A percentile compares a stretch with the other conserved stretches of the same genome.
These are phyloP conservation scores for Albatrellus ellisii DNA, from an alignment of 768 basidiomycete species.

Conservation along the genomic window DNA sequence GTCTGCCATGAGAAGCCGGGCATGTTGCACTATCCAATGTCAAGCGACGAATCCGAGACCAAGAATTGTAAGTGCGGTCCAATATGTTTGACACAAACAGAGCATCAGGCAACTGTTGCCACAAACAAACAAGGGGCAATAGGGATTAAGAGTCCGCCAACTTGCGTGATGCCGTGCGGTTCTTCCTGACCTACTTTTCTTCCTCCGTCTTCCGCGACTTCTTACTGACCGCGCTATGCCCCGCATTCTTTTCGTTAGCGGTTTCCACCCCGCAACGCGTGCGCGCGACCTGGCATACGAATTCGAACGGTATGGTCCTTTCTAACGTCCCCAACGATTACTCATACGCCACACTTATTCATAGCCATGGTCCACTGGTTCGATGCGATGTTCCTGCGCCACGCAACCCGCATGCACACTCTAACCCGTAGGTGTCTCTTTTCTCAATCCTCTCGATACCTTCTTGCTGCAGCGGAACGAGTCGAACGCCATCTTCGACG, in stretches of 20 bases:
- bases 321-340: not conserved
- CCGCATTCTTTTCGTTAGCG: slow-evolving; percentile 79
- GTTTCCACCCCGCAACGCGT: slow-evolving; percentile 72
- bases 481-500: slow-evolving; percentile 9
- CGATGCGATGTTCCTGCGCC: slow-evolving; percentile 88
- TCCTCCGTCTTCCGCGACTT: not conserved
- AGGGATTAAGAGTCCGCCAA: not conserved
- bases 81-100: no score
- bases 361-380: slow-evolving; percentile 68
- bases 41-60: no score
- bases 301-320: slow-evolving; percentile 57
- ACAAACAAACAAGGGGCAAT: not conserved
- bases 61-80: no score
- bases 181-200: not conserved
- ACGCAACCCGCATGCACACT: slow-evolving; percentile 57
- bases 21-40: no score
- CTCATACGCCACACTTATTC: not conserved
- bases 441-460: slow-evolving; percentile 8
- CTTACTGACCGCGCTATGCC: slow-evolving; percentile 31
- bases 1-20: no score
- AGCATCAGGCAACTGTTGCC: no score
- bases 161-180: not conserved
- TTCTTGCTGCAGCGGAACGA: slow-evolving; percentile 16
- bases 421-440: slow-evolving; percentile 66
- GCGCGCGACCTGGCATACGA: slow-evolving; percentile 77